Base-by-base conservation (phyloP, 306 rosid species). In the Glycyrrhiza uralensis region DNA sequence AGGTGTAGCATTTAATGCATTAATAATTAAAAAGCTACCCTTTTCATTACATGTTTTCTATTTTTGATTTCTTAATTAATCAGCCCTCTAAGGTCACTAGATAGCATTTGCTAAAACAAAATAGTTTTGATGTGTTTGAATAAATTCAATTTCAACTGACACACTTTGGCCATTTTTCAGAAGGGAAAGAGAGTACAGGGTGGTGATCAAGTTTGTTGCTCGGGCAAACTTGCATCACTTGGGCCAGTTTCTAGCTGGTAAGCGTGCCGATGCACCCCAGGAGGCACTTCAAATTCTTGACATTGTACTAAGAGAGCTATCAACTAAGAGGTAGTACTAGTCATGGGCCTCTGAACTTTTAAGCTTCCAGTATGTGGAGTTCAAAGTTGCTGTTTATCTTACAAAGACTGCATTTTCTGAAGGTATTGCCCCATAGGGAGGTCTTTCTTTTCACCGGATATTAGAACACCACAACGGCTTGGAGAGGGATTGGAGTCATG, bases 401-500 rank as follows among this genome's bases (percentile, higher is more conserved):
- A 76, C 81, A 35, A 35, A 41, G 29, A 35, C 51, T 76, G 6
- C 59, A 39, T 69, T 79, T 84, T 64, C 11, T 82, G 15, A 67
- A 94, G 99, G 90, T 91, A 80, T 77, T 91, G 93, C 36, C 96
- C 97, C 7, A 59, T 94, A 0, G 99, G 99, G 66, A 94, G 99
- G 75, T 94, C 99, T 65, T 94, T 94, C 87, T 91, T 82, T 78
- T 94, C 99, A 66, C 96, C 97, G 3, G 71, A 89, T 78, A 86
- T 94, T 29, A 85, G 91, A 80, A 75, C 84, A 8, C 97, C 96
- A 6, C 97, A 89, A 58, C 83, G 93, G 32, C 99, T 94, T 4
- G 99, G 99, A 30, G 97, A 94, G 68, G 97, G 99, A 32, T 83
- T 94, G 87, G 96, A 94, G 39, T 91, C 97, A 0, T 94, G 99